Evolutionary conservation across 306 rosid genomes (phyloP), one percentile per base, ranked within the genome.

Genomic region (Crotalaria pallida): DNA sequence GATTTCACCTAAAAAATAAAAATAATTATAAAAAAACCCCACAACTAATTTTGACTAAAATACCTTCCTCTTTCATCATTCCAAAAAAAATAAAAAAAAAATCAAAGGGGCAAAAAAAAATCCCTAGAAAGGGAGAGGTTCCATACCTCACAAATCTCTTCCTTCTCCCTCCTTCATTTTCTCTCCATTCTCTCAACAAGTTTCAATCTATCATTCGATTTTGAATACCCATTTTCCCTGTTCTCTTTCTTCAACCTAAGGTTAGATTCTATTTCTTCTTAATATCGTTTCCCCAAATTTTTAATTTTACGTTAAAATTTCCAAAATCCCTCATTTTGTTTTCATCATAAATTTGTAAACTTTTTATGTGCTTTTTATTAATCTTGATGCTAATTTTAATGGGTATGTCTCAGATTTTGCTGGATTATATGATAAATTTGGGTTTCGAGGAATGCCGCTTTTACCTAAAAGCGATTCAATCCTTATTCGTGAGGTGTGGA

Each of bases 401-500:
- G 50, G 58, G 63, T 23, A 43, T 22, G 21, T 5, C 4, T 16
- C 77, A 69, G 81, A 77, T 77, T 69, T 31, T 56, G 26, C 57
- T 63, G 27, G 36, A 24, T 16, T 26, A 2, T 24, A 52, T 69
- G 63, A 23, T 69, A 3, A 15, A 69, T 53, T 69, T 36, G 26
- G 38, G 4, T 38, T 3, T 3, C 47, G 61, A 69, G 75, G 70
- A 45, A 81, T 81, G 86, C 70, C 70, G 79, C 81, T 79, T 27
- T 22, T 71, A 23, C 73, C 84, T 5, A 75, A 79, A 57, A 60
- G 50, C 71, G 86, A 78, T 56, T 65, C 81, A 38, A 78, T 84
- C 70, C 74, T 69, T 55, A 84, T 84, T 58, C 88, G 88, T 21
- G 88, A 84, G 78, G 88, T 84, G 12, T 84, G 88, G 88, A 63